Percentiles rank a stretch among this genome's conserved stretches.
Evolutionary conservation across 192 early-diverging fungal genomes (phyloP).

Genomic region (Chytriomyces confervae): DNA sequence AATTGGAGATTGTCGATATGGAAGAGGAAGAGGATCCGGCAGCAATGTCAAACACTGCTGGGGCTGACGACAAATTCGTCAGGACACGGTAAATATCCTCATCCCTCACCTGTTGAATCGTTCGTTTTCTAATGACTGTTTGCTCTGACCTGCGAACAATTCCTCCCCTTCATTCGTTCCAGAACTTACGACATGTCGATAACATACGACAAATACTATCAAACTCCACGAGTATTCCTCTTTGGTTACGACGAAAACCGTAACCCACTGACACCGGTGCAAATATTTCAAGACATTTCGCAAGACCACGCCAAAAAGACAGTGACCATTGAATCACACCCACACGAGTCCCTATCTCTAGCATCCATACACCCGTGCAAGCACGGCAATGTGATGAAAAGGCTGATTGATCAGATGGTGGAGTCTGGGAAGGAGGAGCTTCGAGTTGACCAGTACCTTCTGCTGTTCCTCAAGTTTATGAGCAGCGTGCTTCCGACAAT

Average conservation of each 20-base stretch:
- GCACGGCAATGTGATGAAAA: conserved; percentile 98
- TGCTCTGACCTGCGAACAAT: not conserved
- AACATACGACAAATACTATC: conserved; percentile 99
- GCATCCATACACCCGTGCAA: conserved; percentile 98
- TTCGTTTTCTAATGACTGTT: conserved; percentile 25
- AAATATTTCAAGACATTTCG: conserved; percentile 97
- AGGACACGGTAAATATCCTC: conserved; percentile 49
- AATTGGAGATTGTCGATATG: conserved; percentile 64
- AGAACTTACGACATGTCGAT: conserved; percentile 98
- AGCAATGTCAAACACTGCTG: conserved; percentile 43
- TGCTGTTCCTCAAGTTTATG: conserved; percentile 98
- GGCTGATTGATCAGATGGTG: conserved; percentile 83
- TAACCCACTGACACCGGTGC: conserved; percentile 80
- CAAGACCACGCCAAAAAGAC: conserved; percentile 99
- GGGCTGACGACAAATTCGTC: conserved; percentile 51
- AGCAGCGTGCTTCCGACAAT: conserved; percentile 94
- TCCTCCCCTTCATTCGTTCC: not conserved
- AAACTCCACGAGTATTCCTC: conserved; percentile 96
- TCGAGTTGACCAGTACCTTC: conserved; percentile 92
- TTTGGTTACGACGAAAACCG: conserved; percentile 95
- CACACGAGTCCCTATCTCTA: conserved; percentile 83
- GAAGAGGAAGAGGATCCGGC: conserved; percentile 82
- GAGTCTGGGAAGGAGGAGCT: conserved; percentile 73
- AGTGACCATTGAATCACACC: conserved; percentile 96
- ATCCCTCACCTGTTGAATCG: conserved; percentile 8